Evolutionary conservation across 345 rosid species (phyloP), one percentile per base, ranked within the genome.

Genomic region (Rhizophora mangle): DNA sequence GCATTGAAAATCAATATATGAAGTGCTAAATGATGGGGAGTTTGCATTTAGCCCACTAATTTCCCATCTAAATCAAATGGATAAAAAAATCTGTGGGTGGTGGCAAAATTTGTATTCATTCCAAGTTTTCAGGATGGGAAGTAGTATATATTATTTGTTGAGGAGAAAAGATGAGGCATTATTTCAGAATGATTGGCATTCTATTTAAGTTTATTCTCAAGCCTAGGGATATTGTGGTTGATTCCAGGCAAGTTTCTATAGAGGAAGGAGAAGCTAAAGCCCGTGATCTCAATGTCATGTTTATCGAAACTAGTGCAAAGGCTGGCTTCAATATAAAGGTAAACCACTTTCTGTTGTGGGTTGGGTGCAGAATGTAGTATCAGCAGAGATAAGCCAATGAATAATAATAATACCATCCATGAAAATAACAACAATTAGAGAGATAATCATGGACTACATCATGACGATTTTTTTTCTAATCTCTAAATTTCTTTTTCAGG

Each of bases 291-390:
- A 57, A 57, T 11, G 69, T 71, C 43, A 71, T 71, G 69, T 71
- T 71, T 49, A 65, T 72, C 16, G 70, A 72, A 64, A 64, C 69
- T 22, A 64, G 70, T 34, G 75, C 69, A 15, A 93, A 90, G 83
- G 96, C 96, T 2, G 98, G 96, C 71, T 93, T 93, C 82, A 93
- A 93, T 79, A 90, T 93, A 59, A 93, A 93, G 96, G 96, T 88
- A 71, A 78, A 13, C 36, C 2, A 36, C 49, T 26, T 56, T 24
- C 10, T 0, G 6, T 15, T 65, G 60, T 56, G 60, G 9, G 2
- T 34, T 3, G 53, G 55, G 20, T 1, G 18, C 5, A 26, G 8
- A 46, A 37, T 20, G 24, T 30, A 10, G 18, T 0, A 43, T 13
- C 15, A 43, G 19, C 16, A 43, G 13, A 13, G 16, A 43, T 43